Base-by-base conservation (phyloP, 305 asterid species). In the Andrographis paniculata region DNA sequence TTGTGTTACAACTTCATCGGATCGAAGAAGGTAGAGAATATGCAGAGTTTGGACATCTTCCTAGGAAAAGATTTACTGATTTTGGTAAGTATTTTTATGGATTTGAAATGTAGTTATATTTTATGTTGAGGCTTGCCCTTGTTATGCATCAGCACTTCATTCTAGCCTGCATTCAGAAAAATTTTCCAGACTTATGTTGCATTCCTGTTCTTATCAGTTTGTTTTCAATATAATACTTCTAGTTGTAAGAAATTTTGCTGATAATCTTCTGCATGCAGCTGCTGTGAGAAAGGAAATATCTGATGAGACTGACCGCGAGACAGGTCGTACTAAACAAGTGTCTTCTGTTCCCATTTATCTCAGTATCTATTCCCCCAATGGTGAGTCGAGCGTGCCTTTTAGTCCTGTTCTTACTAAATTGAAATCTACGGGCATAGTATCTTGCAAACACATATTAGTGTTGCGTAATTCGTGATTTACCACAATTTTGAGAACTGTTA, bases 301-400 rank as follows among this genome's bases (percentile, higher is more conserved):
- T 16, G 96, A 91, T 59, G 99, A 87, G 78, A 91, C 99, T 30
- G 99, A 91, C 62, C 70, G 99, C 22, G 96, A 87, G 79, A 91
- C 99, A 0, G 96, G 99, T 20, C 94, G 93, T 30, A 15, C 58
- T 58, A 87, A 74, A 74, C 75, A 69, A 64, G 82, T 91, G 53
- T 91, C 96, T 21, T 68, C 76, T 7, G 96, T 87, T 49, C 99
- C 99, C 30, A 91, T 91, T 52, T 84, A 91, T 69, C 96, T 91
- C 30, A 91, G 99, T 60, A 91, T 91, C 50, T 77, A 71, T 68
- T 91, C 99, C 18, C 95, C 96, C 9, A 68, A 72, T 57, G 96
- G 99, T 91, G 63, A 56, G 83, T 55, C 47, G 7, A 20, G 17
- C 38, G 30, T 39, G 56, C 20, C 24, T 4, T 15, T 5, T 10